Conservation (phyloP, 2,329 filamentous ascomycete genomes). For the Colletotrichum spaethianum region DNA sequence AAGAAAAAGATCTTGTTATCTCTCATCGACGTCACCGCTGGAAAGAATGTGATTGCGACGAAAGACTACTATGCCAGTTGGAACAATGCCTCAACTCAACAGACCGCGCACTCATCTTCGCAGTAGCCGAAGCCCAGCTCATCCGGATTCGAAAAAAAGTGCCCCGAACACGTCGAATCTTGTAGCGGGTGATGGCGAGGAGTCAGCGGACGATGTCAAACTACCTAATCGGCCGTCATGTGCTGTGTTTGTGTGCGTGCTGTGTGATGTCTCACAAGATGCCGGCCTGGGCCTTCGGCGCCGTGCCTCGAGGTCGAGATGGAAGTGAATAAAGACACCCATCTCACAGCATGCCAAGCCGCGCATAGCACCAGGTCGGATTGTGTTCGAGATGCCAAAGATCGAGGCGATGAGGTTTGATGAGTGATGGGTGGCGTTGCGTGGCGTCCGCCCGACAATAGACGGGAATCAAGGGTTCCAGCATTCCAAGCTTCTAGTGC, state of each 20-base stretch:
- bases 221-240: background rate
- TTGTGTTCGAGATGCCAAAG: background rate
- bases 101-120: background rate
- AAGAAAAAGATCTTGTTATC: background rate
- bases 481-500: constrained; percentile 9
- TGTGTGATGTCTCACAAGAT: background rate
- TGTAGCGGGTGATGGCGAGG: background rate
- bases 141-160: background rate
- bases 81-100: background rate
- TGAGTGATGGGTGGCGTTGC: background rate
- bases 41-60: background rate
- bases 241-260: background rate
- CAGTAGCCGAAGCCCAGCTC: background rate
- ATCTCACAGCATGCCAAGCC: constrained; percentile 10
- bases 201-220: background rate
- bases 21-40: background rate
- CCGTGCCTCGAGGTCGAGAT: background rate
- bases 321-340: background rate
- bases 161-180: background rate
- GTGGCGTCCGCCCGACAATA: background rate
- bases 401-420: constrained; percentile 3
- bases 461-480: constrained; percentile 3
- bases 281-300: background rate
- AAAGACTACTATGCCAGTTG: background rate
- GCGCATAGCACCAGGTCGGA: background rate